These are phyloP conservation scores for Ganoderma meredithae DNA, from an alignment of 1,284 basidiomycete species.

Conservation along the genomic window DNA sequence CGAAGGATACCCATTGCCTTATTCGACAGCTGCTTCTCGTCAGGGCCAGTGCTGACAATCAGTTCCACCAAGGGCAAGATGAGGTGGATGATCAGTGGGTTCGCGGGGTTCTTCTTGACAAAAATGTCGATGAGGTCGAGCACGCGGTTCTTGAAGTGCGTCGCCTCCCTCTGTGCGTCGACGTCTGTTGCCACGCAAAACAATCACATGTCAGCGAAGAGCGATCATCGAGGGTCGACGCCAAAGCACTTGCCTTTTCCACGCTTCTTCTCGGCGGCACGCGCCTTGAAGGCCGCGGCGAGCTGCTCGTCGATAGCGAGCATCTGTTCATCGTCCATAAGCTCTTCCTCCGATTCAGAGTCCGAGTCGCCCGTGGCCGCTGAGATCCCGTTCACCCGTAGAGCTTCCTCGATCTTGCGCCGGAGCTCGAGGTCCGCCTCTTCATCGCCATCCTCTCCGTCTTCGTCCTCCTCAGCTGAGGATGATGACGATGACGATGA, in stretches of 20 bases:
- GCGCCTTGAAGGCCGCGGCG: slow-evolving; percentile 85
- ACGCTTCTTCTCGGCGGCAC: slow-evolving; percentile 66
- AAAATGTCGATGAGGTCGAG: slow-evolving; percentile 92
- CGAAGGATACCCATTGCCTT: slow-evolving; percentile 85
- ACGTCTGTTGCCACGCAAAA: slow-evolving; percentile 49
- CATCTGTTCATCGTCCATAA: slow-evolving; percentile 98
- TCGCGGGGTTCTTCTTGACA: slow-evolving; percentile 78
- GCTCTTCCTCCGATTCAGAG: slow-evolving; percentile 64
- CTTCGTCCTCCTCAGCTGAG: slow-evolving; percentile 54
- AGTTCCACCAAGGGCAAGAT: slow-evolving; percentile 83
- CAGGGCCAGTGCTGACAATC: slow-evolving; percentile 66
- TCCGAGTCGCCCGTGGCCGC: slow-evolving; percentile 57
- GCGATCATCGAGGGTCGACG: slow-evolving; percentile 6
- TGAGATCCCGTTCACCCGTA: slow-evolving; percentile 77
- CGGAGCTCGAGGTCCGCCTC: slow-evolving; percentile 76
- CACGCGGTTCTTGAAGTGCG: slow-evolving; percentile 94
- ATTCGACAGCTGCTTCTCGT: slow-evolving; percentile 87
- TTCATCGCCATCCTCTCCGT: slow-evolving; percentile 54
- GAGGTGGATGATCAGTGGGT: slow-evolving; percentile 69
- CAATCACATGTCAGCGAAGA: neutral
- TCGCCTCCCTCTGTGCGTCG: slow-evolving; percentile 81
- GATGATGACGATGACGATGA: slow-evolving; percentile 21
- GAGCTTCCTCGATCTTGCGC: slow-evolving; percentile 78
- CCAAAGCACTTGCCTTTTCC: slow-evolving; percentile 59
- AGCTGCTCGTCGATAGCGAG: slow-evolving; percentile 94